Base-by-base conservation (phyloP, 495 filamentous ascomycete species). In the Pseudevernia furfuracea region DNA sequence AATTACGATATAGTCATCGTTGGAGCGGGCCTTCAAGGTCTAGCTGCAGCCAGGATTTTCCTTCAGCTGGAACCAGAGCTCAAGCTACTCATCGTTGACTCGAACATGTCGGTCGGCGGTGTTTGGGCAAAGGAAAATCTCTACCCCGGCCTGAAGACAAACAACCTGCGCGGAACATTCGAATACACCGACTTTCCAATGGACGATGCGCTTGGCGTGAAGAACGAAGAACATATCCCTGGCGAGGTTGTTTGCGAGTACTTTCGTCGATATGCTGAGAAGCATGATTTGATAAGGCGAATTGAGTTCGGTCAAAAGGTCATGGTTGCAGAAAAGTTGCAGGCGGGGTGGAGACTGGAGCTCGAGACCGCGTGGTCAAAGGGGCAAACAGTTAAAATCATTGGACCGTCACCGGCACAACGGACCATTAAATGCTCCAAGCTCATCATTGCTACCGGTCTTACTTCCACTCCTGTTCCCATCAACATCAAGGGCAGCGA, bases 161-260 rank as follows among this genome's bases (percentile, higher is more conserved):
- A 85, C 71, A 84, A 85, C 66, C 76, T 82, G 72, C 72, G 84
- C 25, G 86, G 87, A 15, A 87, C 81, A 6, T 85, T 86, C 69
- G 88, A 89, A 72, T 89, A 81, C 71, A 84, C 82, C 52, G 88
- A 90, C 68, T 89, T 87, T 66, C 87, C 87, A 37, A 88, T 92
- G 87, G 82, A 85, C 61, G 77, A 77, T 41, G 70, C 77, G 28
- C 86, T 83, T 68, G 84, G 84, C 5, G 81, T 89, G 53, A 76
- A 82, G 61, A 68, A 78, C 2, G 84, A 83, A 0, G 73, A 90
- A 56, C 86, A 91, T 71, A 86, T 94, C 43, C 82, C 89, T 3
- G 91, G 87, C 0, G 61, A 79, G 2, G 81, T 85, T 19, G 74
- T 92, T 53, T 79, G 89, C 63, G 63, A 79, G 4, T 96, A 95